Percentiles rank a stretch among this genome's conserved stretches.
These are phyloP conservation scores for Tricholoma furcatifolium DNA, from an alignment of 768 basidiomycete genomes.

Conservation along the genomic window DNA sequence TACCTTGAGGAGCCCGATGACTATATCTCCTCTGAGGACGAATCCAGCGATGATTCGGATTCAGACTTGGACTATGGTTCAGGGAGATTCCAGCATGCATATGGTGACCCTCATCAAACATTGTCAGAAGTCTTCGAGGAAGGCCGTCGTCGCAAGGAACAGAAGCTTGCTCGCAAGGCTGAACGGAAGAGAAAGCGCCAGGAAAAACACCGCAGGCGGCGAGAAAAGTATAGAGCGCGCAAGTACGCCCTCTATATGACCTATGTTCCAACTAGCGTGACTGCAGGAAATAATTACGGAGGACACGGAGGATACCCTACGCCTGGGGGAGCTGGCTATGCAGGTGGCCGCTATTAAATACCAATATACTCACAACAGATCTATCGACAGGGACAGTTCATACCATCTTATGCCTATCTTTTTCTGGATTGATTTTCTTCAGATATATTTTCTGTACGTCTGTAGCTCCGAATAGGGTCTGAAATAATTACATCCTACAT, in stretches of 20 bases:
- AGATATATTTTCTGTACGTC: no score
- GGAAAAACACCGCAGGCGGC: slow-evolving; percentile 63
- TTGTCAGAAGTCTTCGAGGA: slow-evolving; percentile 47
- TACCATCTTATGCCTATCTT: no score
- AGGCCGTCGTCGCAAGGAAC: slow-evolving; percentile 51
- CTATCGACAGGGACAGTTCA: not conserved
- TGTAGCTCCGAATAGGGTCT: no score
- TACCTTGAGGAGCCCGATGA: slow-evolving; percentile 42
- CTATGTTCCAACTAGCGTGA: slow-evolving; percentile 36
- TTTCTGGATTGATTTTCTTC: no score
- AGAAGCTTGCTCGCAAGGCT: slow-evolving; percentile 33
- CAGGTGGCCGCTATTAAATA: slow-evolving; percentile 13
- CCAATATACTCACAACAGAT: not conserved
- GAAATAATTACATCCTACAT: not conserved
- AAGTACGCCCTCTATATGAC: slow-evolving; percentile 63
- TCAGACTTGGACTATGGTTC: slow-evolving; percentile 43
- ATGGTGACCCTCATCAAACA: slow-evolving; percentile 39
- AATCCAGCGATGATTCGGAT: slow-evolving; percentile 30
- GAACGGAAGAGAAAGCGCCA: slow-evolving; percentile 62
- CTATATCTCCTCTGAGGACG: slow-evolving; percentile 40
- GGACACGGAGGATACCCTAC: slow-evolving; percentile 17
- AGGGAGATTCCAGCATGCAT: slow-evolving; percentile 31
- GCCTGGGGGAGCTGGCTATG: slow-evolving; percentile 11
- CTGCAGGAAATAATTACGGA: slow-evolving; percentile 20
- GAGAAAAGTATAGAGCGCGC: slow-evolving; percentile 59